Conservation (phyloP, 805 yeast species). For the Yamadazyma kitorensis region DNA sequence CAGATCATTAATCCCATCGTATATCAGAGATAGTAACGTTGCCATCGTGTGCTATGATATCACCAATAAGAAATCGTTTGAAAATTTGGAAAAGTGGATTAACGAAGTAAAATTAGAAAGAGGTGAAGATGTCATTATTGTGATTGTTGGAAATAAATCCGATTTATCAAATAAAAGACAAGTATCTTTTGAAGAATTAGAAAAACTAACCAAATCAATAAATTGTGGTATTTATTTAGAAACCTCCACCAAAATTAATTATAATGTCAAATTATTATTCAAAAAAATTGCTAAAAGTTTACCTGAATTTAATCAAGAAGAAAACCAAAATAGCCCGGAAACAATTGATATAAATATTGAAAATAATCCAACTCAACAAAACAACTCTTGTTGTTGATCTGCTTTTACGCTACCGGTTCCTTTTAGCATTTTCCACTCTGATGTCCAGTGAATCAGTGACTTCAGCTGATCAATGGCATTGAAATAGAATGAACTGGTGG, state of each 20-base stretch:
- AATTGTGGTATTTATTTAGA: conserved; percentile 84
- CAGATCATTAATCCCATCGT: conserved; percentile 90
- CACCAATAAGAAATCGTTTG: conserved; percentile 81
- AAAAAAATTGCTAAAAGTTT: conserved; percentile 86
- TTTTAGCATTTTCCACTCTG: too few species aligned
- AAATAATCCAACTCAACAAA: conserved; percentile 11
- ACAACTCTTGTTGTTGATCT: conserved; percentile 17
- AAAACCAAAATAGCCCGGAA: conserved; percentile 25
- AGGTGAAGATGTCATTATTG: conserved; percentile 84
- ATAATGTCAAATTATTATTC: conserved; percentile 86
- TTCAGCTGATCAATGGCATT: too few species aligned
- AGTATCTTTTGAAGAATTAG: conserved; percentile 82
- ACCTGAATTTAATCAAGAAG: conserved; percentile 61
- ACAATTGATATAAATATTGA: conserved; percentile 40
- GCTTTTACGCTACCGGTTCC: too few species aligned
- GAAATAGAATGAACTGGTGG: too few species aligned
- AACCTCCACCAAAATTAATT: conserved; percentile 92
- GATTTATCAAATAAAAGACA: conserved; percentile 81
- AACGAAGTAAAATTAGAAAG: conserved; percentile 93
- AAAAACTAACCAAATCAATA: conserved; percentile 59
- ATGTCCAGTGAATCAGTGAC: too few species aligned
- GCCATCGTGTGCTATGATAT: conserved; percentile 96
- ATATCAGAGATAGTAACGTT: conserved; percentile 94
- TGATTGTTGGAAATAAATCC: conserved; percentile 87
- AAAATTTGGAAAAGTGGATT: conserved; percentile 85